phyloP scores from a whole-genome alignment of 1,284 basidiomycete genomes.

The Phaffia rhodozyma region DNA sequence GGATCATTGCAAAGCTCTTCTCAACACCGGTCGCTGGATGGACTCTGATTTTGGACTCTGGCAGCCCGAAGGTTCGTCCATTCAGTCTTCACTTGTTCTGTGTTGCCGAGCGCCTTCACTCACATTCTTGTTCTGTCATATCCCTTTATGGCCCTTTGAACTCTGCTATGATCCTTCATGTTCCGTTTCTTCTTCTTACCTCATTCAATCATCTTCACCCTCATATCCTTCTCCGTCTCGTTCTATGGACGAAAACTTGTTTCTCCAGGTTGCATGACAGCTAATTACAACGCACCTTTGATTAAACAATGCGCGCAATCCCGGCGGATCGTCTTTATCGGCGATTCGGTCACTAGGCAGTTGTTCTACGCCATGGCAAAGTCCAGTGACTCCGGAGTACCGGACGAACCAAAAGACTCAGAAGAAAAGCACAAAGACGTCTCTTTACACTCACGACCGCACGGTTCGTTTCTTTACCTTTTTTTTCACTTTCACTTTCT shows the following conservation, averaged over 20 bases:
- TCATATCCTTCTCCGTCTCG: neutral
- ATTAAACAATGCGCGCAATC: conserved; percentile 44
- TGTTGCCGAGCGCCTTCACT: conserved; percentile 13
- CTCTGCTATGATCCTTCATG: neutral
- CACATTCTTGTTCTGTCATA: conserved; percentile 21
- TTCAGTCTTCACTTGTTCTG: neutral
- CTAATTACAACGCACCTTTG: conserved; percentile 48
- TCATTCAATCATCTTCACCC: neutral
- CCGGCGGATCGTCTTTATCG: conserved; percentile 51
- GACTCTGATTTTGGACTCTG: conserved; percentile 54
- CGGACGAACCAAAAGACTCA: conserved; percentile 44
- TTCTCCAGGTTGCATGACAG: conserved; percentile 56
- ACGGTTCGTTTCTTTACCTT: too few relatives aligned
- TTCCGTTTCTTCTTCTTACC: neutral
- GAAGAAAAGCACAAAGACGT: conserved; percentile 59
- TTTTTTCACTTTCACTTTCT: too few relatives aligned
- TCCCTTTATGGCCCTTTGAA: conserved; percentile 22
- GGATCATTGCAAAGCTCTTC: conserved; percentile 54
- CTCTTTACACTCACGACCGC: conserved; percentile 34
- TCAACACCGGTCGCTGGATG: conserved; percentile 65
- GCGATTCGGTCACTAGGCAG: conserved; percentile 70
- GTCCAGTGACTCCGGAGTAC: conserved; percentile 46
- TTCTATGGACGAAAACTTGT: neutral
- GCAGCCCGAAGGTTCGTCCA: conserved; percentile 64
- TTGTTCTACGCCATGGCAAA: conserved; percentile 64